Base-by-base conservation (phyloP, 768 basidiomycete species). In the Calocybe gangraenosa region DNA sequence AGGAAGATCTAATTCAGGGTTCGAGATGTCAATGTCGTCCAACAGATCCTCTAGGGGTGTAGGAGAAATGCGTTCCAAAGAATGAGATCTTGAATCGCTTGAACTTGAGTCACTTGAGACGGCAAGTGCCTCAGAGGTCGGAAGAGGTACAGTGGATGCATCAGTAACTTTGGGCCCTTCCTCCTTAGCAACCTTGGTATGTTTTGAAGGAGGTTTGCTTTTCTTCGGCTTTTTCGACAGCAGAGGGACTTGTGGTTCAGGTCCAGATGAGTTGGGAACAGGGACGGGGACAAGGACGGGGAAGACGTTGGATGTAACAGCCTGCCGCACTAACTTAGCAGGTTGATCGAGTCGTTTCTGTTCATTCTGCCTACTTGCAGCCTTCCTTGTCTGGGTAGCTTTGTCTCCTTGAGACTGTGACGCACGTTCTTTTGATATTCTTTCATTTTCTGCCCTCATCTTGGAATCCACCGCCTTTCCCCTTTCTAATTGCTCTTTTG, bases 221-320 rank as follows among this genome's bases (percentile, higher is more conserved):
- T 91, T 91, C 73, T 89, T 91, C 4, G 88, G 84, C 64, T 87
- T 82, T 62, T 83, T 89, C 18, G 88, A 89, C 32, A 88, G 68
- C 25, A 91, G 76, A 14, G 88, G 87, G 9, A 79, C 81, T 56
- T 89, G 88, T 2, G 70, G 56, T 3, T 63, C 58, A n/a, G 69
- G 64, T 36, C 76, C 72, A 6, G 48, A 36, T 18, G 38, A 46
- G 7, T 47, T 37, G 19, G 48, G 39, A 17, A 47, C 42, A 66
- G 42, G 54, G 48, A 39, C 51, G 48, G 51, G n/a, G n/a, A n/a
- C n/a, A n/a, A n/a, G n/a, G n/a, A n/a, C n/a, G n/a, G n/a, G n/a
- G n/a, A n/a, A 53, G 17, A 7, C 7, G 30, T 50, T 59, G 58
- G 37, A 19, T 21, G 39, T 31, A 17, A 13, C 18, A 35, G 15